Conservation (phyloP, 495 filamentous ascomycete species). For the Geopyxis carbonaria region DNA sequence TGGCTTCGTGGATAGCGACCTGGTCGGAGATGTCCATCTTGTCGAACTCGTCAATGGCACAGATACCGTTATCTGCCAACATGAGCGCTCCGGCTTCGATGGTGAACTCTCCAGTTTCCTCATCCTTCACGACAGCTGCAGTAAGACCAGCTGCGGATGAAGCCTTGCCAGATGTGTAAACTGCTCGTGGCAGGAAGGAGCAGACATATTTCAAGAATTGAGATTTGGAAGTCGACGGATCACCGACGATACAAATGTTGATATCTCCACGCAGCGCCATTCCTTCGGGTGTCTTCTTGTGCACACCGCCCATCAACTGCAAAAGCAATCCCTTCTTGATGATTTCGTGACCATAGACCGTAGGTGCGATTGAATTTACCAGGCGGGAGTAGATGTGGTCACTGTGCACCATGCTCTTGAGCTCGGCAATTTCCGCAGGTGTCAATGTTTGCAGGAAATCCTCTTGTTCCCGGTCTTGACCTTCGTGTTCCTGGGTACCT, state of each 20-base stretch:
- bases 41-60: slow-evolving; percentile 98
- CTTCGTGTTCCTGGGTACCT: slow-evolving; percentile 20
- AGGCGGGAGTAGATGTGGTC: slow-evolving; percentile 89
- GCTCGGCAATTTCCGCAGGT: slow-evolving; percentile 69
- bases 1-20: slow-evolving; percentile 98
- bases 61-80: slow-evolving; percentile 94
- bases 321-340: slow-evolving; percentile 95
- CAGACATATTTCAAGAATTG: slow-evolving; percentile 98
- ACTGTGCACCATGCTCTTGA: slow-evolving; percentile 82
- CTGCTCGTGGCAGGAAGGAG: slow-evolving; percentile 83
- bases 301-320: slow-evolving; percentile 82
- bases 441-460: slow-evolving; percentile 72
- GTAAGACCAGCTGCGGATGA: slow-evolving; percentile 96
- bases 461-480: slow-evolving; percentile 59
- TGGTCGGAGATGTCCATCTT: slow-evolving; percentile 98
- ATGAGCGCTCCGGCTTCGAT: slow-evolving; percentile 97
- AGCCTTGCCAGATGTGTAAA: slow-evolving; percentile 96
- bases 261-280: slow-evolving; percentile 91
- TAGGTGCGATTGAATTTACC: slow-evolving; percentile 75
- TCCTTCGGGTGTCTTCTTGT: slow-evolving; percentile 76
- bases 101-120: slow-evolving; percentile 95
- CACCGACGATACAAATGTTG: slow-evolving; percentile 97
- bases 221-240: slow-evolving; percentile 94
- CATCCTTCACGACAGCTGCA: slow-evolving; percentile 91
- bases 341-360: slow-evolving; percentile 90